Conservation (phyloP, 495 filamentous ascomycete genomes). For the Penicillium canariense region DNA sequence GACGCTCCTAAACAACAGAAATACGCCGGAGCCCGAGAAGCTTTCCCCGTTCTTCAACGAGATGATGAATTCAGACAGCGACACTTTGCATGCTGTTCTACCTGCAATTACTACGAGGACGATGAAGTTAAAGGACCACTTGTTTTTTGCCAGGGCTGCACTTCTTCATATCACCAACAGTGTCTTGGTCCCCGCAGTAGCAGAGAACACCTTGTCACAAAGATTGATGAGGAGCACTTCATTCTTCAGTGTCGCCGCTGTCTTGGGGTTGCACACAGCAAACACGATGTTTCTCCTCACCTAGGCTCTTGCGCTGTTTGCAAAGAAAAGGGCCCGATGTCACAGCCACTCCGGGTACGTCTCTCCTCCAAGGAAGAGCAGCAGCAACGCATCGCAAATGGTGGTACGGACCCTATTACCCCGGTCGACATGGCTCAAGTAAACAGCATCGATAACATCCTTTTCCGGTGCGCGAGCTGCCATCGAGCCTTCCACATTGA, state of each 20-base stretch:
- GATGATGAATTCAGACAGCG: constrained; percentile 60
- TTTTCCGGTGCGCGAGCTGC: constrained; percentile 81
- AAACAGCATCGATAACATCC: constrained; percentile 70
- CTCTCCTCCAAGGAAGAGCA: constrained; percentile 79
- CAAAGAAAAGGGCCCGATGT: constrained; percentile 57
- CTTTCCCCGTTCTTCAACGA: constrained; percentile 54
- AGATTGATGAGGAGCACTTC: constrained; percentile 71
- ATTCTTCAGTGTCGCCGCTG: constrained; percentile 90
- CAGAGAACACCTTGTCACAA: constrained; percentile 93
- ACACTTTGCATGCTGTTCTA: constrained; percentile 70
- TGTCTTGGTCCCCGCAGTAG: constrained; percentile 73
- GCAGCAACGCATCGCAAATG: constrained; percentile 71
- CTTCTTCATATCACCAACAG: constrained; percentile 70
- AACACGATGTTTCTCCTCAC: constrained; percentile 65
- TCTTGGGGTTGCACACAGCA: constrained; percentile 61
- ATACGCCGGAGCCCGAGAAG: constrained; percentile 61
- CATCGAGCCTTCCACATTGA: constrained; percentile 78
- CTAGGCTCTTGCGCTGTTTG: constrained; percentile 71
- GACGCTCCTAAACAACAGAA: constrained; percentile 49
- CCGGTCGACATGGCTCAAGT: constrained; percentile 58
- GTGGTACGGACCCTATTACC: constrained; percentile 71
- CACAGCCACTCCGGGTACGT: constrained; percentile 63
- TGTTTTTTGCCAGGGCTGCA: constrained; percentile 90
- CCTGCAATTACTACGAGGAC: constrained; percentile 58
- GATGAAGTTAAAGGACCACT: constrained; percentile 58